These are phyloP conservation scores for Solanum sejunctum DNA, from an alignment of 257 asterid species.

Conservation along the genomic window DNA sequence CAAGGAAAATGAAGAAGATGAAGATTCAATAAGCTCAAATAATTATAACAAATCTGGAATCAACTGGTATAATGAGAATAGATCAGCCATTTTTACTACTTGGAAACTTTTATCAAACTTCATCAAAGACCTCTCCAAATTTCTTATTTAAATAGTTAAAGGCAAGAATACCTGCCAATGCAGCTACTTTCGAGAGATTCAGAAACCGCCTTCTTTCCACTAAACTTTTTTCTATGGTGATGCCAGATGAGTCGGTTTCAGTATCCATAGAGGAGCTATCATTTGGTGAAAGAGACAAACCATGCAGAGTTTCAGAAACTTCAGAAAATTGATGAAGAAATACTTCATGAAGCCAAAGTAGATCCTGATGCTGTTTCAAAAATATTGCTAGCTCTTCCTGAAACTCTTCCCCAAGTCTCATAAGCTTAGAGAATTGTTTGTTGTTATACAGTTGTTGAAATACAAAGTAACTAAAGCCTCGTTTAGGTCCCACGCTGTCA, in stretches of 20 bases:
- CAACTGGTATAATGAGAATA: background rate
- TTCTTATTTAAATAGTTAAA: background rate
- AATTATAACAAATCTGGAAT: background rate
- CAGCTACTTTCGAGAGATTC: slow-evolving; percentile 80
- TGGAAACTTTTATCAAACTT: background rate
- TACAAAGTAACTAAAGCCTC: slow-evolving; percentile 87
- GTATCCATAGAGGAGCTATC: slow-evolving; percentile 21
- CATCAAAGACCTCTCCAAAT: background rate
- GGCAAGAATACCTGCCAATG: slow-evolving; percentile 58
- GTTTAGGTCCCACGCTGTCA: slow-evolving; percentile 81
- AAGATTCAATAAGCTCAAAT: background rate
- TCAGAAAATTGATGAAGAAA: slow-evolving; percentile 68
- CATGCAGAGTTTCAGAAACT: slow-evolving; percentile 87
- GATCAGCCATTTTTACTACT: background rate
- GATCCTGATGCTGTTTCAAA: slow-evolving; percentile 62
- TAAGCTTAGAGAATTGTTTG: slow-evolving; percentile 61
- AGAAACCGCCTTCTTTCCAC: slow-evolving; percentile 65
- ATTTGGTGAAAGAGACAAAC: slow-evolving; percentile 51
- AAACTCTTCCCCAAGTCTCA: slow-evolving; percentile 91
- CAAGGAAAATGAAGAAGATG: background rate
- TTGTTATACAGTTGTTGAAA: slow-evolving; percentile 59
- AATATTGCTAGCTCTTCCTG: slow-evolving; percentile 61
- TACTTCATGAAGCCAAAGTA: slow-evolving; percentile 90
- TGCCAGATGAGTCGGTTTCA: slow-evolving; percentile 23
- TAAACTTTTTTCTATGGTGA: slow-evolving; percentile 26